These are phyloP conservation scores for Mortierella sp. DNA, from an alignment of 371 early-diverging fungal genomes.

Conservation along the genomic window DNA sequence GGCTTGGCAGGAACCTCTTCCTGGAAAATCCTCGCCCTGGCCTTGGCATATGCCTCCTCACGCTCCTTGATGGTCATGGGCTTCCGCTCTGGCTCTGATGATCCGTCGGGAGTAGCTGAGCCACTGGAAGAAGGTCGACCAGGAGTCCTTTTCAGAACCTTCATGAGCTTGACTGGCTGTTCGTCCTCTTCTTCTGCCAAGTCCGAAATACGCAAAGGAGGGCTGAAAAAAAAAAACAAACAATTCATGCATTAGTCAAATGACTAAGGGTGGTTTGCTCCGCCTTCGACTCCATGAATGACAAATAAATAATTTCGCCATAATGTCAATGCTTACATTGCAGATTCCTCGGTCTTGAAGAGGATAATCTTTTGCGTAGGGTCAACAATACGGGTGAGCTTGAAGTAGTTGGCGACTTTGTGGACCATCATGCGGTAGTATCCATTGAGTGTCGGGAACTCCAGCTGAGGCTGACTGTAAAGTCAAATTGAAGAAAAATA, in stretches of 20 bases:
- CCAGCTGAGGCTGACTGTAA: constrained; percentile 69
- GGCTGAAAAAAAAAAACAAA: constrained; percentile 42
- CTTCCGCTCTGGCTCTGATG: constrained; percentile 60
- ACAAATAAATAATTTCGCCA: background rate
- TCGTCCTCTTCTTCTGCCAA: constrained; percentile 49
- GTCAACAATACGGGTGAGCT: constrained; percentile 75
- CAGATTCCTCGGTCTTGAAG: constrained; percentile 70
- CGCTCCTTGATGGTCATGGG: constrained; percentile 77
- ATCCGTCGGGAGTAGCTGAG: constrained; percentile 37
- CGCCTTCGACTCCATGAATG: background rate
- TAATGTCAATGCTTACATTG: constrained; percentile 64
- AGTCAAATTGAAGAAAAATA: background rate
- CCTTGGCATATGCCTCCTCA: constrained; percentile 81
- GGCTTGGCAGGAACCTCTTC: constrained; percentile 59
- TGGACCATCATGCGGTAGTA: constrained; percentile 85
- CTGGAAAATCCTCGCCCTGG: constrained; percentile 84
- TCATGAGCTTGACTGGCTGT: constrained; percentile 40
- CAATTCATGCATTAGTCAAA: background rate
- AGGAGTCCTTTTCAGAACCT: constrained; percentile 34
- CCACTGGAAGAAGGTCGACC: constrained; percentile 21
- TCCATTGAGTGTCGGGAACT: constrained; percentile 82
- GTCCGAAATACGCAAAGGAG: constrained; percentile 53
- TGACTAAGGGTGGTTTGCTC: background rate
- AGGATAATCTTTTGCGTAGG: constrained; percentile 71
- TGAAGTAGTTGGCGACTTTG: constrained; percentile 80